Percentiles rank a stretch among this genome's conserved stretches.
These are phyloP conservation scores for Fusarium buharicum DNA, from an alignment of 2,329 filamentous ascomycete genomes.

Conservation along the genomic window DNA sequence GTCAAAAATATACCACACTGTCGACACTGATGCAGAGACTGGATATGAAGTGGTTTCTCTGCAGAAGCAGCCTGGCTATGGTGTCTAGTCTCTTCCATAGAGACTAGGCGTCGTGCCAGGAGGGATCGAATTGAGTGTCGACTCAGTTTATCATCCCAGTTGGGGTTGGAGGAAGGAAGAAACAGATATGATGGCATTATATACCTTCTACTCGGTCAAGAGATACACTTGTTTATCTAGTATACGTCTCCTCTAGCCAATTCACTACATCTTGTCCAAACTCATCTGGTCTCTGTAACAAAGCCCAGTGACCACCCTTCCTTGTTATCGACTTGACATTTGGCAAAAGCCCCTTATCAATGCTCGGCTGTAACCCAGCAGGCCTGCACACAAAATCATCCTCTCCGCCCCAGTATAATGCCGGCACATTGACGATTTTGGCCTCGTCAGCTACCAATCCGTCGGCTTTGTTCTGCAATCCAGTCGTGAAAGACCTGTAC, in stretches of 20 bases:
- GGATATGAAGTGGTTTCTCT: not conserved
- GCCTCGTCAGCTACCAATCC: constrained; percentile 24
- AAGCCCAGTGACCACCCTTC: constrained; percentile 47
- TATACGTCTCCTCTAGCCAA: constrained; percentile 30
- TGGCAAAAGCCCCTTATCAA: constrained; percentile 42
- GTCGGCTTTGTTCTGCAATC: constrained; percentile 40
- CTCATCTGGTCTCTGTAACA: constrained; percentile 45
- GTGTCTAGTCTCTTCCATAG: not conserved
- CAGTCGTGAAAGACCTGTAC: constrained; percentile 40
- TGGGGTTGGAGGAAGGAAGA: too few species aligned
- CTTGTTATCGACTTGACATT: constrained; percentile 40
- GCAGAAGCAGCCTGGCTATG: not conserved
- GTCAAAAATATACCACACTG: constrained; percentile 7
- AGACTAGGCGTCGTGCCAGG: too few species aligned
- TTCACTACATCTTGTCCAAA: constrained; percentile 39
- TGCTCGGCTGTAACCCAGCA: constrained; percentile 28
- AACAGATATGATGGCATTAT: too few species aligned
- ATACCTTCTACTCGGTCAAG: too few species aligned
- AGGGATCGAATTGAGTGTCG: too few species aligned
- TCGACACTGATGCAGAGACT: not conserved
- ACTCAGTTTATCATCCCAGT: too few species aligned
- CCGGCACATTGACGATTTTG: constrained; percentile 41
- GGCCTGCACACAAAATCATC: constrained; percentile 45
- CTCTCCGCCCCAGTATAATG: constrained; percentile 43
- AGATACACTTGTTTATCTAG: too few species aligned